Percentiles rank a stretch among this genome's conserved stretches.
phyloP scores from a whole-genome alignment of 345 rosid species.

The Alliaria petiolata region DNA sequence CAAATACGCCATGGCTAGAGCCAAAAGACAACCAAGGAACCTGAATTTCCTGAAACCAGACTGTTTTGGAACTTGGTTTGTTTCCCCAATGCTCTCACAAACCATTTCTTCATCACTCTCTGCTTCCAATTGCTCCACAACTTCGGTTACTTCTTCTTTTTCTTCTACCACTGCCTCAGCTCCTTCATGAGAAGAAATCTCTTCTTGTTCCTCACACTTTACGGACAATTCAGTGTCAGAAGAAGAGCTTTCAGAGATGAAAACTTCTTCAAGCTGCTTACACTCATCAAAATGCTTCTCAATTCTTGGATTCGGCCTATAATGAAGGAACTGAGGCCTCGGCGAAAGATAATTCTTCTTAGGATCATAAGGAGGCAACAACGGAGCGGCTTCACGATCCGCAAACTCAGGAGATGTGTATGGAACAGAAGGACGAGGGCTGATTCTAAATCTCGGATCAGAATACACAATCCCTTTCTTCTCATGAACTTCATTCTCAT shows the following conservation, averaged over 20 bases:
- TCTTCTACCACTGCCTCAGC: constrained; percentile 27
- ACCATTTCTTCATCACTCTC: constrained; percentile 30
- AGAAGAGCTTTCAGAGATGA: constrained; percentile 41
- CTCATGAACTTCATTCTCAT: constrained; percentile 10
- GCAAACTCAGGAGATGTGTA: constrained; percentile 42
- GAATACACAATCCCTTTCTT: constrained; percentile 41
- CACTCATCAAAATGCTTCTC: constrained; percentile 37
- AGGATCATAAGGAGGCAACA: constrained; percentile 53
- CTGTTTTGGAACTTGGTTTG: constrained; percentile 30
- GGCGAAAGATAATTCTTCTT: constrained; percentile 57
- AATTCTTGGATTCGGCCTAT: constrained; percentile 57
- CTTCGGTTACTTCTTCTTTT: constrained; percentile 4
- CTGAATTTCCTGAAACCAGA: constrained; percentile 37
- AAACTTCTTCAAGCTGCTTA: constrained; percentile 47
- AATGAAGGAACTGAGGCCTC: constrained; percentile 63
- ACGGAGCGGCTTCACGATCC: constrained; percentile 57
- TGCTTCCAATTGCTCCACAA: constrained; percentile 9
- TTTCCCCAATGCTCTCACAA: constrained; percentile 25
- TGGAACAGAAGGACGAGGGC: constrained; percentile 33
- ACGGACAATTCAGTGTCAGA: constrained; percentile 49
- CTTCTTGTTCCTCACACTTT: constrained; percentile 39
- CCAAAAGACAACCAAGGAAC: constrained; percentile 42
- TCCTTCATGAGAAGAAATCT: neutral
- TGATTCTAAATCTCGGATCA: constrained; percentile 44
- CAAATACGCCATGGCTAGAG: constrained; percentile 30